phyloP scores from a whole-genome alignment of 495 filamentous ascomycete genomes.

The Penicillium steckii region DNA sequence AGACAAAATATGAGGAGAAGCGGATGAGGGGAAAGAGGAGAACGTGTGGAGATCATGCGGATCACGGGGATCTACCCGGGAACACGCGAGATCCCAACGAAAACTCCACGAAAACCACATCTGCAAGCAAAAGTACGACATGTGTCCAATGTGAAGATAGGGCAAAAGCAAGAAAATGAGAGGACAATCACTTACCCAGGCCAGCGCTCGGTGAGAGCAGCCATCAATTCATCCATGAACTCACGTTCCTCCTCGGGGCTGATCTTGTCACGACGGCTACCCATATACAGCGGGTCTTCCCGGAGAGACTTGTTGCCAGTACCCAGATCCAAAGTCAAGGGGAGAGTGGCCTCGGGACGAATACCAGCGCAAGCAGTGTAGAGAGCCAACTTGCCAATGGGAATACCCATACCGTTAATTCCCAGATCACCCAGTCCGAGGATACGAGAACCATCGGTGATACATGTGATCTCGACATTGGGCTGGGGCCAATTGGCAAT shows the following conservation, averaged over 20 bases:
- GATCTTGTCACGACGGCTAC: constrained; percentile 78
- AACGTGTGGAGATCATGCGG: not conserved
- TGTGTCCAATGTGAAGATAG: too few relatives aligned
- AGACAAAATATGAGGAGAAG: constrained; percentile 6
- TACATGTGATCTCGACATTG: constrained; percentile 91
- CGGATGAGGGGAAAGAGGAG: constrained; percentile 4
- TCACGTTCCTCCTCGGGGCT: constrained; percentile 79
- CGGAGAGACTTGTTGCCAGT: constrained; percentile 87
- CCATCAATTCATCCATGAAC: constrained; percentile 98
- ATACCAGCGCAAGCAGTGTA: constrained; percentile 98
- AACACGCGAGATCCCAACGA: constrained; percentile 10
- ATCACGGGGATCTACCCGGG: constrained; percentile 13
- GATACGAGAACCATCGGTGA: constrained; percentile 96
- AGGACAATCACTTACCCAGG: constrained; percentile 57
- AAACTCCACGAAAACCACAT: too few relatives aligned
- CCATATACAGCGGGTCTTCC: constrained; percentile 92
- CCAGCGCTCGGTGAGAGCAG: constrained; percentile 81
- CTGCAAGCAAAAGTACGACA: too few relatives aligned
- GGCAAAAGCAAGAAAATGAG: not conserved
- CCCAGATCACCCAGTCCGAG: constrained; percentile 94
- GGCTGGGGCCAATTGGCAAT: constrained; percentile 86
- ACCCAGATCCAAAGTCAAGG: constrained; percentile 87
- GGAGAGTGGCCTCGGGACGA: constrained; percentile 85
- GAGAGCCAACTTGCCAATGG: constrained; percentile 89
- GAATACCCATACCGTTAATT: constrained; percentile 97